These are phyloP conservation scores for Amanita phalloides DNA, from an alignment of 768 basidiomycete species.

Conservation along the genomic window DNA sequence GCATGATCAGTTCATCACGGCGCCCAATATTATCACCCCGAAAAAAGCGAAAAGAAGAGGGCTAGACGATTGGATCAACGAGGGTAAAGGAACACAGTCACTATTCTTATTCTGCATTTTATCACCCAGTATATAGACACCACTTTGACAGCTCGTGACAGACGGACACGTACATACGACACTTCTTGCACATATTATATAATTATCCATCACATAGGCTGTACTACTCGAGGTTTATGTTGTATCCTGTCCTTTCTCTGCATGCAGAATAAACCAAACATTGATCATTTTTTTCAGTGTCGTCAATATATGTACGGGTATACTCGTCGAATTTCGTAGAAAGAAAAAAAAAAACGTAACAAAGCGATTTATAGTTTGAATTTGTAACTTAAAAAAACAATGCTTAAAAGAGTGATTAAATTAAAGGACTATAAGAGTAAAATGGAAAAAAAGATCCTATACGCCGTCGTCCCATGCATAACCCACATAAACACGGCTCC, in stretches of 20 bases:
- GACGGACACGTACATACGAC: background rate
- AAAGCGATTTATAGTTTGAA: background rate
- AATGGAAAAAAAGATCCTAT: too few species aligned
- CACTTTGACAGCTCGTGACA: background rate
- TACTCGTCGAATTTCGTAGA: background rate
- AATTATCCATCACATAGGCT: background rate
- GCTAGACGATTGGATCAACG: background rate
- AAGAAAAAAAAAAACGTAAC: background rate
- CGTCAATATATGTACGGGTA: too few species aligned
- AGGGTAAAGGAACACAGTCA: background rate
- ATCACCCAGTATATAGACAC: background rate
- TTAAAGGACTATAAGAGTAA: too few species aligned
- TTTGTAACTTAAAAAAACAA: too few species aligned
- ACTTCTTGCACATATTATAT: background rate
- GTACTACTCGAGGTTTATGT: background rate
- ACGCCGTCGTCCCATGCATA: too few species aligned
- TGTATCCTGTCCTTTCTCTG: background rate
- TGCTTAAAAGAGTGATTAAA: too few species aligned
- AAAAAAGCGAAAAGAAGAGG: background rate
- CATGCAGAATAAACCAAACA: background rate
- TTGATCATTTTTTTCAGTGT: background rate
- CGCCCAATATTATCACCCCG: too few species aligned
- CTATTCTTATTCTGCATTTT: slow-evolving; percentile 5
- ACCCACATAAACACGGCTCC: too few species aligned
- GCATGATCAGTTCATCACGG: background rate